phyloP scores from a whole-genome alignment of 148 eudicot genomes.

The Fagopyrum homotropicum region DNA sequence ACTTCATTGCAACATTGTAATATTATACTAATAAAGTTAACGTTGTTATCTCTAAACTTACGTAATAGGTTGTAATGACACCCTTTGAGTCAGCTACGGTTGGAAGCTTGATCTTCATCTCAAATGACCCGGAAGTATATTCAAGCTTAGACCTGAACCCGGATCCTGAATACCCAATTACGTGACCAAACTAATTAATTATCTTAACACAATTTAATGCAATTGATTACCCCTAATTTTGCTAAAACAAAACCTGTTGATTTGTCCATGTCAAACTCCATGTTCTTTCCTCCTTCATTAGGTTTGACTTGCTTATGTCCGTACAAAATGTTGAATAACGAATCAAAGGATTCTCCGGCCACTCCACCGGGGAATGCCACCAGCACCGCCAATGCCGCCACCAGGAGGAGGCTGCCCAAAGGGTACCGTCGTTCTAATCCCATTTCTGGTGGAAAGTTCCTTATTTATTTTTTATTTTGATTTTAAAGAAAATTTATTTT shows the following conservation, averaged over 20 bases:
- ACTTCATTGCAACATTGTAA: not conserved
- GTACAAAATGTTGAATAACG: slow-evolving; percentile 1
- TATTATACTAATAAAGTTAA: not conserved
- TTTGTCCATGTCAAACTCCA: slow-evolving; percentile 10
- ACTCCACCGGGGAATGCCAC: not conserved
- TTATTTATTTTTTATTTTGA: not conserved
- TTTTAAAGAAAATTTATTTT: not conserved
- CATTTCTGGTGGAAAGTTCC: not conserved
- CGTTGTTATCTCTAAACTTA: not conserved
- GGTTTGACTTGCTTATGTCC: not conserved
- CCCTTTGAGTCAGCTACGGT: slow-evolving; percentile 12
- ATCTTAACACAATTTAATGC: not conserved
- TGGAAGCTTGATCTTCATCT: slow-evolving; percentile 19
- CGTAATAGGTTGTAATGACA: slow-evolving; percentile 1
- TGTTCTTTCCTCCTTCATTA: not conserved
- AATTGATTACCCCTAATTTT: not conserved
- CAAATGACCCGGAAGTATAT: slow-evolving; percentile 11
- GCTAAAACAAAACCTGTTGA: not conserved
- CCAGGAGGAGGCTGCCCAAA: not conserved
- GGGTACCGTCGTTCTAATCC: not conserved
- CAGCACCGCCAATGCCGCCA: not conserved
- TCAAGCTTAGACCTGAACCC: slow-evolving; percentile 17
- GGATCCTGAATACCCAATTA: slow-evolving; percentile 3
- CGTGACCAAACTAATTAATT: not conserved
- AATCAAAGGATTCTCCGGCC: not conserved